A percentile compares a stretch with the other conserved stretches of the same genome.
Conservation (phyloP, 768 basidiomycete genomes). For the Hirschioporus abietinus region DNA sequence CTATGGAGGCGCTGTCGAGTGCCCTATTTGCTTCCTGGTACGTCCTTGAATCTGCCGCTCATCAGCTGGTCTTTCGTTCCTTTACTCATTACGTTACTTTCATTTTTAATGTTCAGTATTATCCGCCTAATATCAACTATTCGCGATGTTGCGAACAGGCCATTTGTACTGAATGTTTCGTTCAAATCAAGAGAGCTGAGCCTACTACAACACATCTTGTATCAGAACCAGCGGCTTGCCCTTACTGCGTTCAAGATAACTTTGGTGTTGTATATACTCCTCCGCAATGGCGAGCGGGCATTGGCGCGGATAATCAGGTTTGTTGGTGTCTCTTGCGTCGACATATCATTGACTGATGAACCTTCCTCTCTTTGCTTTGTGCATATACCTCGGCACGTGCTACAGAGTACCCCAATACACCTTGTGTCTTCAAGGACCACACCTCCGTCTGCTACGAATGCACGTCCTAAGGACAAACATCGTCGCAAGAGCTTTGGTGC, state of each 20-base stretch:
- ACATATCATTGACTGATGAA: background rate
- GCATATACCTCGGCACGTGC: background rate
- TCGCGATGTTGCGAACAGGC: conserved; percentile 98
- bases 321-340: conserved; percentile 35
- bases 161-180: conserved; percentile 98
- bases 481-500: conserved; percentile 86
- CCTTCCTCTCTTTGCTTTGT: background rate
- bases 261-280: conserved; percentile 89
- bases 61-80: conserved; percentile 8
- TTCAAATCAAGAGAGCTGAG: conserved; percentile 96
- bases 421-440: conserved; percentile 48
- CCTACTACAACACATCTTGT: conserved; percentile 93
- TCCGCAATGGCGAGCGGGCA: conserved; percentile 76
- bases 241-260: conserved; percentile 96
- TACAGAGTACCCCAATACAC: conserved; percentile 39
- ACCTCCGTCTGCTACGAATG: conserved; percentile 29
- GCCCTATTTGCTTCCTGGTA: conserved; percentile 97
- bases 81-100: conserved; percentile 13
- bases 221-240: conserved; percentile 95
- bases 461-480: conserved; percentile 36
- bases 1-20: conserved; percentile 84
- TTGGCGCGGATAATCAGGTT: conserved; percentile 59
- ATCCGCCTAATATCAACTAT: conserved; percentile 94
- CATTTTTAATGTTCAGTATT: conserved; percentile 59
- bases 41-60: conserved; percentile 28